Base-by-base conservation (phyloP, 2,329 filamentous ascomycete genomes). In the Verticillium alfalfae region DNA sequence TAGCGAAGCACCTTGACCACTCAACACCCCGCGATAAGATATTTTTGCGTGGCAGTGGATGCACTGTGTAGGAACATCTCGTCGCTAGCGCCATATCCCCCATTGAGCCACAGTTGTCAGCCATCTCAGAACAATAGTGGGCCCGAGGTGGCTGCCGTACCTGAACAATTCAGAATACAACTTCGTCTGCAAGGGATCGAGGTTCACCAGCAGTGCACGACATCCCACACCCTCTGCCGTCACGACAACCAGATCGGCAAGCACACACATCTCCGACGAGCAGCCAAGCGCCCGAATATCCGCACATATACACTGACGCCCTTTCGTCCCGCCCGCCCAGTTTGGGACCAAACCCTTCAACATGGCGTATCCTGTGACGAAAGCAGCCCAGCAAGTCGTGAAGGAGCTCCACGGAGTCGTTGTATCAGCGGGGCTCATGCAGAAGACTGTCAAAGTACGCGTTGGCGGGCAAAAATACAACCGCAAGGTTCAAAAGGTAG, bases 371-470 rank as follows among this genome's bases (percentile, higher is more conserved):
- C 58, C 41, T 13, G 58, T 59, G 9, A 59, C 58, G 6, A 59
- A 59, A 34, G 58, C 58, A 10, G 76, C 78, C 61, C 76, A 75
- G 60, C 75, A 73, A 60, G 78, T 79, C 58, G 79, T 78, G 59
- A 79, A 81, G 63, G 80, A 85, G 69, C 72, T 86, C 62, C 81
- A 82, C 64, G 90, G 89, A 65, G 85, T 94, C 49, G 91, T 94
- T 31, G 85, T 93, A 58, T 92, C 90, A 52, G 87, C 90, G 7
- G 91, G 91, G 22, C 82, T 88, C 63, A 93, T 93, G 88, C 77
- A 86, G 63, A 91, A 88, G 76, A 93, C 90, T 2, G 89, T 93
- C 62, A 93, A 91, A 76, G 91, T 93, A 65, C 85, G 87, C 66
- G 82, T 93, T 15, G 88, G 89, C 59, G 84, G 82, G 15, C 85